phyloP scores from a whole-genome alignment of 164 flowering plant genomes.

The Vitis cinerea region DNA sequence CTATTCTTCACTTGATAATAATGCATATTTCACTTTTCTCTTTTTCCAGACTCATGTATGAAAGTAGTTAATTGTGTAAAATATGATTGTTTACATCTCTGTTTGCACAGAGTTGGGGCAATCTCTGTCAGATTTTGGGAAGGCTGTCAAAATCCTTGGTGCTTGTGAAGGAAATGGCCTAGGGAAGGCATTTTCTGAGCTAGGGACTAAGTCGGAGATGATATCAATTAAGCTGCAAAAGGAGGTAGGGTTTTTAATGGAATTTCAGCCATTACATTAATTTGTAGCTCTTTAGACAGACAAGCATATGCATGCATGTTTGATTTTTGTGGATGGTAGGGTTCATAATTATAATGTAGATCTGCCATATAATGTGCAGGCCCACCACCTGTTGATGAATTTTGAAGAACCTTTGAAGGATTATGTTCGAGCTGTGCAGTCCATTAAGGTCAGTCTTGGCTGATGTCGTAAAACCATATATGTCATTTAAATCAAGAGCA shows the following conservation, averaged over 20 bases:
- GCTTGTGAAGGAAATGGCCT: conserved; percentile 79
- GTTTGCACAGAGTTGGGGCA: conserved; percentile 74
- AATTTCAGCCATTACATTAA: background rate
- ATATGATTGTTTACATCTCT: conserved; percentile 5
- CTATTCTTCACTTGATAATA: background rate
- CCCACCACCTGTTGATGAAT: conserved; percentile 81
- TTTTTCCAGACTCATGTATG: background rate
- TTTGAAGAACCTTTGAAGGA: conserved; percentile 99
- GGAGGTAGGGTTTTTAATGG: conserved; percentile 50
- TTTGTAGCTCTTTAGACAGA: background rate
- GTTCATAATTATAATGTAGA: background rate
- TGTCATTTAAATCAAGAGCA: background rate
- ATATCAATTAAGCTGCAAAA: conserved; percentile 78
- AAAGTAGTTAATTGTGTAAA: background rate
- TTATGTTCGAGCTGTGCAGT: conserved; percentile 95
- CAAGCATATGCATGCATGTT: background rate
- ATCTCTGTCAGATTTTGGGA: conserved; percentile 89
- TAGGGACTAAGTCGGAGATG: conserved; percentile 78
- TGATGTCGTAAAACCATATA: background rate
- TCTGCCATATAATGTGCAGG: conserved; percentile 40
- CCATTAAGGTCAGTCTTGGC: conserved; percentile 66
- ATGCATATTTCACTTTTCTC: background rate
- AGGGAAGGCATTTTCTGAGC: conserved; percentile 91
- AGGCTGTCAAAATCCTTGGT: conserved; percentile 86
- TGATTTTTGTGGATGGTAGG: conserved; percentile 3